phyloP scores from a whole-genome alignment of 331 rosid genomes.

The Malus hybrid region DNA sequence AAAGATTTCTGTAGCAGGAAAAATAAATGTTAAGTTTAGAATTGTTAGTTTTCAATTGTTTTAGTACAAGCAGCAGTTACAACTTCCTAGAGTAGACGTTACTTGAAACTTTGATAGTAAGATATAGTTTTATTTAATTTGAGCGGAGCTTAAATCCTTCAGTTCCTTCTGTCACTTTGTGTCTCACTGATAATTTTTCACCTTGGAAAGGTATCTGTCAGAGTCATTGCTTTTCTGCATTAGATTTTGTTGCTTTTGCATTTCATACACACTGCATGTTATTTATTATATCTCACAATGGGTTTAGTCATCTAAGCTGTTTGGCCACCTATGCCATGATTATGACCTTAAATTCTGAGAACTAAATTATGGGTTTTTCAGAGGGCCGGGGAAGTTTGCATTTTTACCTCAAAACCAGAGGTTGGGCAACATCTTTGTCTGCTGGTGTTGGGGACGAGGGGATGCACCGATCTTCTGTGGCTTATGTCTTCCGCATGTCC shows the following conservation, averaged over 20 bases:
- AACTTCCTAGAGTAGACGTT: background rate
- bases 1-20: background rate
- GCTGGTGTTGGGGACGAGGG: constrained; percentile 95
- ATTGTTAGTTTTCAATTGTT: background rate
- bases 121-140: background rate
- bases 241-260: background rate
- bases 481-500: constrained; percentile 75
- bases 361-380: constrained; percentile 33
- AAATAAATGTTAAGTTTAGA: background rate
- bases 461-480: constrained; percentile 58
- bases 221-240: background rate
- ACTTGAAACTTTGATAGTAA: background rate
- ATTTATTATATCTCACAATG: background rate
- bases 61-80: background rate
- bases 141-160: background rate
- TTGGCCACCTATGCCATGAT: background rate
- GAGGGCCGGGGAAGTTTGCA: constrained; percentile 98
- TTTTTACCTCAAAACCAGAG: constrained; percentile 67
- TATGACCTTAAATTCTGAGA: constrained; percentile 22
- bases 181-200: background rate
- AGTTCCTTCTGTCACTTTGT: background rate
- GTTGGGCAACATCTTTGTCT: constrained; percentile 85
- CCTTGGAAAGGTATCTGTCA: background rate
- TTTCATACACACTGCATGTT: background rate
- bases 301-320: background rate